Conservation (phyloP, 331 rosid species). For the Malus hybrid region DNA sequence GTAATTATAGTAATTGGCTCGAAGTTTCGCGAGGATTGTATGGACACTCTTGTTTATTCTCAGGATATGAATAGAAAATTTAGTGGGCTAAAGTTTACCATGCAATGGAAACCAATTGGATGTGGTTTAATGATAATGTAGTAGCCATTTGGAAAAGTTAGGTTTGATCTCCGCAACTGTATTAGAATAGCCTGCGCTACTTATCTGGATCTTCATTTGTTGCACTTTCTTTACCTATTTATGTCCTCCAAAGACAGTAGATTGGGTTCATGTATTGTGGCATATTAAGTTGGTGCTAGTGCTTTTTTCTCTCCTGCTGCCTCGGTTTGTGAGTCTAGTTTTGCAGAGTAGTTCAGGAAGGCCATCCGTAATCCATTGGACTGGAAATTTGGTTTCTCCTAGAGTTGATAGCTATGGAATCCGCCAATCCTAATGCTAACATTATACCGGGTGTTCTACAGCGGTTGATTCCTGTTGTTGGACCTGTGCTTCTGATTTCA, state of each 20-base stretch:
- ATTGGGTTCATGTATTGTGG: conserved; percentile 13
- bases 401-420: conserved; percentile 44
- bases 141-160: conserved; percentile 12
- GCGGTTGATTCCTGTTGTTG: conserved; percentile 52
- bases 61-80: conserved; percentile 8
- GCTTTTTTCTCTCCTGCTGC: not conserved
- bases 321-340: not conserved
- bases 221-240: not conserved
- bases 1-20: not conserved
- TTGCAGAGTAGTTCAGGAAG: not conserved
- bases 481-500: conserved; percentile 70
- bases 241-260: not conserved
- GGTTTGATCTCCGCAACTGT: conserved; percentile 14
- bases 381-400: conserved; percentile 15
- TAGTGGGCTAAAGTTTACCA: conserved; percentile 8
- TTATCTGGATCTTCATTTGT: conserved; percentile 2
- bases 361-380: not conserved
- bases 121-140: conserved; percentile 15
- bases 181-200: conserved; percentile 18
- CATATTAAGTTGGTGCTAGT: not conserved
- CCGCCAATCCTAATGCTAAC: conserved; percentile 23
- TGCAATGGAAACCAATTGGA: conserved; percentile 25
- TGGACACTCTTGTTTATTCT: conserved; percentile 19
- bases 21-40: conserved; percentile 13
- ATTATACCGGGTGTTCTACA: conserved; percentile 26